Percentiles rank a stretch among this genome's conserved stretches.
Conservation (phyloP, 371 early-diverging fungal species). For the Pancytospora epiphaga region DNA sequence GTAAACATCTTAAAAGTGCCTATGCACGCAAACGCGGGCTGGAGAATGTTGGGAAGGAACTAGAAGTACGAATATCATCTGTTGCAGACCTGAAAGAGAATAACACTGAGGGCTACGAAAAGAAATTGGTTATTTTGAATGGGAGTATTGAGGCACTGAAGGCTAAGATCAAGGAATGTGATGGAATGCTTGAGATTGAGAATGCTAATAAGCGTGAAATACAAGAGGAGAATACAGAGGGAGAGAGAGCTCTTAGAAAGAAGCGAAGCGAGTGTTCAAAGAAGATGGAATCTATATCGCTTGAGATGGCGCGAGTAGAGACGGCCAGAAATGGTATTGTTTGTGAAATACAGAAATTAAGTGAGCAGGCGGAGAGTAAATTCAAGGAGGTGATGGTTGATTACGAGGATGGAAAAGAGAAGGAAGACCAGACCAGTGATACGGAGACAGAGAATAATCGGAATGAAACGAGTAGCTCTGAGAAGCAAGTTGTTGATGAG, state of each 20-base stretch:
- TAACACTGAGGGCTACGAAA: slow-evolving; percentile 34
- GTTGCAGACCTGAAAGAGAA: slow-evolving; percentile 26
- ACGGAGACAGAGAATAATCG: too few species aligned
- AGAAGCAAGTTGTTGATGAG: too few species aligned
- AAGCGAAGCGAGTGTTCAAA: background rate
- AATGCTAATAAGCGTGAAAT: background rate
- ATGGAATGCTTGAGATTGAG: slow-evolving; percentile 13
- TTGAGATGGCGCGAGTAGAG: too few species aligned
- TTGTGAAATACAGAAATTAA: too few species aligned
- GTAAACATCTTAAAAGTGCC: background rate
- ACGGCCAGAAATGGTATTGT: too few species aligned
- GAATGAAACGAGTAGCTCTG: too few species aligned
- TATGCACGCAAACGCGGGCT: background rate
- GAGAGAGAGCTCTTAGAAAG: background rate
- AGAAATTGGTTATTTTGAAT: slow-evolving; percentile 29
- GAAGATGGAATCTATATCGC: too few species aligned
- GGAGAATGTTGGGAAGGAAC: background rate
- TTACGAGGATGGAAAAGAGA: too few species aligned
- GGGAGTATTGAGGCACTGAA: slow-evolving; percentile 30
- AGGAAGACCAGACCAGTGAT: too few species aligned
- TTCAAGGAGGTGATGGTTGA: too few species aligned
- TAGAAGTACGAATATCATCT: background rate
- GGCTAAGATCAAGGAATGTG: slow-evolving; percentile 30
- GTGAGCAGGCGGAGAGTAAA: too few species aligned
- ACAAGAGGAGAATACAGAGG: slow-evolving; percentile 11